A percentile compares a stretch with the other conserved stretches of the same genome.
These are phyloP conservation scores for Lactarius sanguifluus DNA, from an alignment of 768 basidiomycete species.

Conservation along the genomic window DNA sequence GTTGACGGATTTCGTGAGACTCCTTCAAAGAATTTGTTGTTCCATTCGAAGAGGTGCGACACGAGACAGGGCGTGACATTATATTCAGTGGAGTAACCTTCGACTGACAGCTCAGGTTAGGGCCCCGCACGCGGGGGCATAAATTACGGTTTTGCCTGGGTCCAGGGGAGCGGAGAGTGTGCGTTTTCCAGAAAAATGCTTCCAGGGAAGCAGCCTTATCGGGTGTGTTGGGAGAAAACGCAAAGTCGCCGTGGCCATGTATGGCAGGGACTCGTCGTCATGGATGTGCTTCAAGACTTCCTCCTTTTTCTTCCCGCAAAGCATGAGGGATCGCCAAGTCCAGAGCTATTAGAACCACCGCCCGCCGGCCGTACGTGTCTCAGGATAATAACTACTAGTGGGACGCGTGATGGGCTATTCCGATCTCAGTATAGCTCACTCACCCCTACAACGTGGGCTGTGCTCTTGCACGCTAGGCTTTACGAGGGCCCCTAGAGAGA, in stretches of 20 bases:
- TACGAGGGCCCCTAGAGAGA: background rate
- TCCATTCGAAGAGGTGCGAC: background rate
- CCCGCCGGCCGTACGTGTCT: background rate
- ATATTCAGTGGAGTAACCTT: background rate
- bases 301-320: background rate
- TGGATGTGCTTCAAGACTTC: background rate
- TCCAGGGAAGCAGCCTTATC: slow-evolving; percentile 19
- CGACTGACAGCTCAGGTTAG: background rate
- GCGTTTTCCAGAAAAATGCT: slow-evolving; percentile 5
- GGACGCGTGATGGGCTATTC: slow-evolving; percentile 14
- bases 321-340: slow-evolving; percentile 5
- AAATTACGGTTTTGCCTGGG: slow-evolving; percentile 12
- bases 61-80: background rate
- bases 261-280: background rate
- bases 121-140: background rate
- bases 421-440: slow-evolving; percentile 22
- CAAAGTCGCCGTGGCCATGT: slow-evolving; percentile 4
- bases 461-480: background rate
- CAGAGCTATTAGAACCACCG: slow-evolving; percentile 9
- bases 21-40: background rate
- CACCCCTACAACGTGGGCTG: slow-evolving; percentile 14
- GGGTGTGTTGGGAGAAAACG: background rate
- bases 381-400: background rate
- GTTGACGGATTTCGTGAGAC: background rate
- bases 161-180: slow-evolving; percentile 20